A percentile compares a stretch with the other conserved stretches of the same genome.
Evolutionary conservation across 2,329 filamentous ascomycete genomes (phyloP).

Genomic region (Alternaria viburni): DNA sequence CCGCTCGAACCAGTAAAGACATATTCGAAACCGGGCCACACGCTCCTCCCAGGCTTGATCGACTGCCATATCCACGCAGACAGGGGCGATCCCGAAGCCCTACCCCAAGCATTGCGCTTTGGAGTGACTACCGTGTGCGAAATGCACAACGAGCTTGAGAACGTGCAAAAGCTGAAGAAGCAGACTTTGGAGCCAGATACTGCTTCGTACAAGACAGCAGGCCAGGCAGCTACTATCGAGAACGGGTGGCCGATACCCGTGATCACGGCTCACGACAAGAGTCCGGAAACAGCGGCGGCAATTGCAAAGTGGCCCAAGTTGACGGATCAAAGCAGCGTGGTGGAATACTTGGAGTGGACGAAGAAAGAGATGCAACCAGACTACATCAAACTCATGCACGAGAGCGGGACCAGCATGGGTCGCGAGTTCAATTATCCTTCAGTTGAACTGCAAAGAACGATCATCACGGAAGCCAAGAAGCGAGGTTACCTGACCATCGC

Average conservation of each 20-base stretch:
- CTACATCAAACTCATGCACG: slow-evolving; percentile 62
- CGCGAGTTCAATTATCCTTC: slow-evolving; percentile 48
- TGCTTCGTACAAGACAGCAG: slow-evolving; percentile 58
- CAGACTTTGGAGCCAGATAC: slow-evolving; percentile 42
- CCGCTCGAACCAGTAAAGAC: slow-evolving; percentile 25
- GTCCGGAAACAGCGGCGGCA: slow-evolving; percentile 44
- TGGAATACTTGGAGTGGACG: slow-evolving; percentile 51
- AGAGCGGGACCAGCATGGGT: slow-evolving; percentile 53
- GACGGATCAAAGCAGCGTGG: slow-evolving; percentile 50
- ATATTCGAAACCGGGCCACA: slow-evolving; percentile 55
- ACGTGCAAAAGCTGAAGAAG: slow-evolving; percentile 37
- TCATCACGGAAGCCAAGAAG: slow-evolving; percentile 51
- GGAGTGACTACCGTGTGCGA: slow-evolving; percentile 61
- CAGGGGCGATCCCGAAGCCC: slow-evolving; percentile 47
- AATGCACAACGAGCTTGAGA: slow-evolving; percentile 51
- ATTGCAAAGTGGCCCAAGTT: slow-evolving; percentile 58
- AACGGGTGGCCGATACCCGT: slow-evolving; percentile 60
- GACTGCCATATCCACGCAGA: slow-evolving; percentile 59
- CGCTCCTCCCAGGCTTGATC: slow-evolving; percentile 58
- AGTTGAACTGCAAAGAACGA: slow-evolving; percentile 53
- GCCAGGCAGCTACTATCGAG: slow-evolving; percentile 58
- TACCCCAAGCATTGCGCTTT: slow-evolving; percentile 56
- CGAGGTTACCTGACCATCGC: slow-evolving; percentile 49
- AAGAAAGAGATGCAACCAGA: slow-evolving; percentile 51
- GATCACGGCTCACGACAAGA: slow-evolving; percentile 49